Conservation (phyloP, 73 alveolate species). For the Urostyla sp. region DNA sequence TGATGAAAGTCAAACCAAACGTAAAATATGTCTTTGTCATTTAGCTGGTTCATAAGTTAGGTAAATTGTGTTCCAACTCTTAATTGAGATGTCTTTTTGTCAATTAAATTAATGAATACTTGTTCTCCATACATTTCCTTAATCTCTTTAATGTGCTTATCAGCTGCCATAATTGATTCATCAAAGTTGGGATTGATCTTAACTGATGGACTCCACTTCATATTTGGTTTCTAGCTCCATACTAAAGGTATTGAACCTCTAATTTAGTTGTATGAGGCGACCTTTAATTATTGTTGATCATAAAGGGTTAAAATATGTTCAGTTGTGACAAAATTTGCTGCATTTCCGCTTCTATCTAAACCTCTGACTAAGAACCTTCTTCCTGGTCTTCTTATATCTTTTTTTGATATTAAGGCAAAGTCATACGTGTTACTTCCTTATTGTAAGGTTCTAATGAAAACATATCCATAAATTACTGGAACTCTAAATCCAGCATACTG, state of each 20-base stretch:
- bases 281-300: constrained; percentile 57
- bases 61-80: constrained; percentile 89
- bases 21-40: constrained; percentile 72
- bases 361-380: constrained; percentile 95
- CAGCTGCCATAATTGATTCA: constrained; percentile 65
- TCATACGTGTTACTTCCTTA: constrained; percentile 71
- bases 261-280: constrained; percentile 89
- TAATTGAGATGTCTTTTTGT: constrained; percentile 85
- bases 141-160: constrained; percentile 78
- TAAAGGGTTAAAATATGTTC: constrained; percentile 85
- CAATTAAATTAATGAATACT: constrained; percentile 89
- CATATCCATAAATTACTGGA: constrained; percentile 92
- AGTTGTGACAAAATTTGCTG: constrained; percentile 94
- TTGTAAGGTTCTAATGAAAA: constrained; percentile 76
- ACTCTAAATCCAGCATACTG: constrained; percentile 82
- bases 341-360: constrained; percentile 93
- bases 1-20: constrained; percentile 98
- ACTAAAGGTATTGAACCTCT: constrained; percentile 97
- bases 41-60: constrained; percentile 68
- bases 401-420: constrained; percentile 86
- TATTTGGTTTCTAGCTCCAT: constrained; percentile 90
- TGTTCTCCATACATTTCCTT: constrained; percentile 79
- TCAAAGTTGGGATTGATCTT: constrained; percentile 76
- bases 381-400: constrained; percentile 94
- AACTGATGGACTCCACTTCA: constrained; percentile 79